A percentile compares a stretch with the other conserved stretches of the same genome.
Conservation (phyloP, 1,139 yeast species). For the Pichia sp. region DNA sequence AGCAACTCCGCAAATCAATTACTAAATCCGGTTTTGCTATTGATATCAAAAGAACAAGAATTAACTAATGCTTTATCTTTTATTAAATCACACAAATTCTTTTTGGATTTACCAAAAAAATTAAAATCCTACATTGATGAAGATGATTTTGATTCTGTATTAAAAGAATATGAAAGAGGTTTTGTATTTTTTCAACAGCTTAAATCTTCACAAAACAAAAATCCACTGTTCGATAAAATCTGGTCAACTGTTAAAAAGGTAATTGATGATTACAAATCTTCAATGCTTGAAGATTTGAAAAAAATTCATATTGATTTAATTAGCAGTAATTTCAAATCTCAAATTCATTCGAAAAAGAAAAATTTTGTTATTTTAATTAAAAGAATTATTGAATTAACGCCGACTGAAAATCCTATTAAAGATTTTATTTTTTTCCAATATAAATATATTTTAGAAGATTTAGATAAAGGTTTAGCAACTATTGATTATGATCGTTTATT, state of each 20-base stretch:
- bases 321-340: constrained; percentile 15
- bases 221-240: constrained; percentile 39
- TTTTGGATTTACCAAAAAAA: constrained; percentile 67
- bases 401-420: constrained; percentile 56
- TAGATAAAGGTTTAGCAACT: constrained; percentile 34
- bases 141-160: constrained; percentile 64
- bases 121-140: constrained; percentile 48
- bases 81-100: constrained; percentile 52
- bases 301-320: constrained; percentile 28
- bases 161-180: constrained; percentile 64
- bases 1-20: constrained; percentile 54
- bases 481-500: constrained; percentile 30
- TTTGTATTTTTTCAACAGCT: constrained; percentile 29
- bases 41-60: constrained; percentile 53
- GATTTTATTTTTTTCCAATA: constrained; percentile 53
- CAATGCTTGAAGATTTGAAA: constrained; percentile 55
- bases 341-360: constrained; percentile 28
- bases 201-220: constrained; percentile 17
- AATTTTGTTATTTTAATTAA: constrained; percentile 52
- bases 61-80: constrained; percentile 55
- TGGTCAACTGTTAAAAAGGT: constrained; percentile 65
- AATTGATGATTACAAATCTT: constrained; percentile 56
- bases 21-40: constrained; percentile 70
- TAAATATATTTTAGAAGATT: constrained; percentile 32
- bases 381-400: constrained; percentile 54